phyloP scores from a whole-genome alignment of 768 basidiomycete species.

The Phaffia tasmanica region DNA sequence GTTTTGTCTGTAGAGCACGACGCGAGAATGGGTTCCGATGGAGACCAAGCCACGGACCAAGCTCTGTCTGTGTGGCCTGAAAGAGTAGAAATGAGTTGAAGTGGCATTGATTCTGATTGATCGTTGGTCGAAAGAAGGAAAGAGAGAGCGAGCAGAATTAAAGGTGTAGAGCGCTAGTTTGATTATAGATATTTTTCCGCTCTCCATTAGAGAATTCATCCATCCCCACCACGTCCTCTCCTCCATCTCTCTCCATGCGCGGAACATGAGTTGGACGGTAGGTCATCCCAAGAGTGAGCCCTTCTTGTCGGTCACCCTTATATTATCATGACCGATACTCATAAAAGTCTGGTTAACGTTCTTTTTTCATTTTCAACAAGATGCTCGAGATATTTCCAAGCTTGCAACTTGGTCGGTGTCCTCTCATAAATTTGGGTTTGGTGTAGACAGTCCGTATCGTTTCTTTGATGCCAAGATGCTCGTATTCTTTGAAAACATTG shows the following conservation, averaged over 20 bases:
- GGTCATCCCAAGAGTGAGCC: neutral
- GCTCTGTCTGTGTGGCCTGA: slow-evolving; percentile 63
- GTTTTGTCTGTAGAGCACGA: slow-evolving; percentile 93
- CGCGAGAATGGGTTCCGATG: slow-evolving; percentile 63
- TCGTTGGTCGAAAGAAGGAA: too few species aligned
- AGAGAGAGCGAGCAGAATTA: too few species aligned
- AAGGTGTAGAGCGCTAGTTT: too few species aligned
- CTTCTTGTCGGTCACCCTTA: too few species aligned
- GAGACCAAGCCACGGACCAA: slow-evolving; percentile 87
- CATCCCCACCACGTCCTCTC: neutral
- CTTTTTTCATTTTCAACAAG: neutral
- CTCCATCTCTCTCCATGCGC: neutral
- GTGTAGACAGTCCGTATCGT: slow-evolving; percentile 52
- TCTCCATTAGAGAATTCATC: too few species aligned
- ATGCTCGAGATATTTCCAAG: slow-evolving; percentile 49
- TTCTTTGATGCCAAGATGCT: too few species aligned
- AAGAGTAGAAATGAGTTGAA: too few species aligned
- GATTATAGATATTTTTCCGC: too few species aligned
- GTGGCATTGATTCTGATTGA: too few species aligned
- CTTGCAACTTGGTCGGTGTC: slow-evolving; percentile 94
- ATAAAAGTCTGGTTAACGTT: too few species aligned
- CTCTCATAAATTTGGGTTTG: slow-evolving; percentile 91
- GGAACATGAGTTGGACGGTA: neutral
- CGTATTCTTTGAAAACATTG: too few species aligned
- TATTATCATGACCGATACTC: too few species aligned